These are phyloP conservation scores for Zygnema circumcarinatum DNA, from an alignment of 139 green algal species.

Conservation along the genomic window DNA sequence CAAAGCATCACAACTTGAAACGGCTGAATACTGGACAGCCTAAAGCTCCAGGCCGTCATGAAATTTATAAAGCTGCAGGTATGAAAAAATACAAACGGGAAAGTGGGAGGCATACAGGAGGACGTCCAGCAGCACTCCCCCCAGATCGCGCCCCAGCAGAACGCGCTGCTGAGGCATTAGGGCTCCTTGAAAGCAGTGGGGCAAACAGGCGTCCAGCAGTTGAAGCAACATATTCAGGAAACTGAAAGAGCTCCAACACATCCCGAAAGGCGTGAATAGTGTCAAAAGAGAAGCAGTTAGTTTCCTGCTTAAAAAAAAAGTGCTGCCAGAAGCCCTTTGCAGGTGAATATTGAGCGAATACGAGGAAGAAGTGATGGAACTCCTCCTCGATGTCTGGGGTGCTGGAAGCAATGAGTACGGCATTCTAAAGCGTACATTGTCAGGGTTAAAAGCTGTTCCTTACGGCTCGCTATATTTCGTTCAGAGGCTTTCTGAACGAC, in stretches of 20 bases:
- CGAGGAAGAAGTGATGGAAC: too few relatives aligned
- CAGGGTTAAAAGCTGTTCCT: too few relatives aligned
- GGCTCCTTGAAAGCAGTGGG: constrained; percentile 7
- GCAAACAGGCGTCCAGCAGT: constrained; percentile 27
- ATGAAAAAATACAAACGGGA: constrained; percentile 6
- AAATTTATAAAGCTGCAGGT: constrained; percentile 21
- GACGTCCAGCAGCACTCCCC: background rate
- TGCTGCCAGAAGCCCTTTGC: background rate
- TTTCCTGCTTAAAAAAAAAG: background rate
- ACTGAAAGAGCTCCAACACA: constrained; percentile 14
- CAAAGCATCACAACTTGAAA: too few relatives aligned
- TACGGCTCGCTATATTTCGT: too few relatives aligned
- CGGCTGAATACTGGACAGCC: background rate
- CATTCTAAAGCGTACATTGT: too few relatives aligned
- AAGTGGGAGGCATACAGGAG: background rate
- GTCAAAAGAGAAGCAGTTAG: constrained; percentile 4
- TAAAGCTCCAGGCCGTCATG: background rate
- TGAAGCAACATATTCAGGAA: constrained; percentile 17
- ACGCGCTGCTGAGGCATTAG: background rate
- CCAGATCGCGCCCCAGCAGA: background rate
- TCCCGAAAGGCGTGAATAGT: background rate
- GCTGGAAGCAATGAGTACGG: too few relatives aligned
- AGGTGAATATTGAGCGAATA: too few relatives aligned
- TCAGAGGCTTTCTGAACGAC: too few relatives aligned
- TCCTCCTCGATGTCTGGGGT: too few relatives aligned